Percentiles rank a stretch among this genome's conserved stretches.
These are phyloP conservation scores for Tuctoria greenei DNA, from an alignment of 176 grass and related monocot species.

Conservation along the genomic window DNA sequence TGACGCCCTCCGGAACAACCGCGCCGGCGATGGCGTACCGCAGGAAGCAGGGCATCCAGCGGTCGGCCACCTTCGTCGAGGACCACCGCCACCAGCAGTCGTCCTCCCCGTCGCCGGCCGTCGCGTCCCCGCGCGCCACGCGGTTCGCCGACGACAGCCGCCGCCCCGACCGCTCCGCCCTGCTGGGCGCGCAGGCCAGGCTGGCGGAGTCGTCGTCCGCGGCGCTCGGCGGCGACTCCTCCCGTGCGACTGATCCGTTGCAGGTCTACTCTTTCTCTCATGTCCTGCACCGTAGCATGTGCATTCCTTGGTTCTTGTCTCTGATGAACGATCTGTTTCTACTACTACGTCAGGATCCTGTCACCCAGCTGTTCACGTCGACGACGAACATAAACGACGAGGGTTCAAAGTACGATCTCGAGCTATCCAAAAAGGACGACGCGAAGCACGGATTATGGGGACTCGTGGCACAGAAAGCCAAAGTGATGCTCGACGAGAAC, in stretches of 20 bases:
- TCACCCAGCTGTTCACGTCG: slow-evolving; percentile 49
- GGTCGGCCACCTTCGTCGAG: slow-evolving; percentile 64
- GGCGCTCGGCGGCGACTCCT: slow-evolving; percentile 5
- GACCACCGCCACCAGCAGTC: slow-evolving; percentile 45
- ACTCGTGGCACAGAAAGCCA: slow-evolving; percentile 62
- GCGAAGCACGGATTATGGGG: slow-evolving; percentile 65
- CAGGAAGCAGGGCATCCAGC: slow-evolving; percentile 58
- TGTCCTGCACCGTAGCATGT: too few species aligned
- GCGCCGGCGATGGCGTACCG: slow-evolving; percentile 54
- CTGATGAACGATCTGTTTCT: slow-evolving; percentile 6
- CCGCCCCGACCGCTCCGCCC: slow-evolving; percentile 37
- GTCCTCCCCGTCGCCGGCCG: slow-evolving; percentile 40
- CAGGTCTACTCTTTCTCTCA: slow-evolving; percentile 7
- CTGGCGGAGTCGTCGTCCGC: slow-evolving; percentile 20
- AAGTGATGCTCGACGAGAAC: slow-evolving; percentile 68
- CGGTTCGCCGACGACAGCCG: slow-evolving; percentile 46
- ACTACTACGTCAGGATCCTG: slow-evolving; percentile 33
- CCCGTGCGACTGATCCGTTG: background rate
- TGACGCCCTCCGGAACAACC: background rate
- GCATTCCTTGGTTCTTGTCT: too few species aligned
- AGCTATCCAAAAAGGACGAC: slow-evolving; percentile 16
- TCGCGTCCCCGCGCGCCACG: slow-evolving; percentile 46
- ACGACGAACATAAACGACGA: slow-evolving; percentile 36
- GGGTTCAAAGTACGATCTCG: slow-evolving; percentile 12
- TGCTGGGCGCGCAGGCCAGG: slow-evolving; percentile 28